phyloP scores from a whole-genome alignment of 148 eudicot genomes.

The Chenopodium album region DNA sequence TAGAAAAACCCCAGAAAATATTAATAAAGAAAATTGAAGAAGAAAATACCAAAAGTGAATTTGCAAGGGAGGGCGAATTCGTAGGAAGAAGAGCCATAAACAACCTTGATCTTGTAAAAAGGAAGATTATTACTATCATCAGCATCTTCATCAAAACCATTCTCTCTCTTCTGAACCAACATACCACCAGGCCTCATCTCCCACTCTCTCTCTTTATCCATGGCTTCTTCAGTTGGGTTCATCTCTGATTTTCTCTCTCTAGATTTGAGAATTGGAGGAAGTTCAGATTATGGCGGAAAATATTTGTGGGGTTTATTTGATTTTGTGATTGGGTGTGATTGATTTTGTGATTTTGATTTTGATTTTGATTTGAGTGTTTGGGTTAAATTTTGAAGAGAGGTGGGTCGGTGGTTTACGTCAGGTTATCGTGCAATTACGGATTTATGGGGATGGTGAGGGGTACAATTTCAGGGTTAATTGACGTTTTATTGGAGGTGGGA shows the following conservation, averaged over 20 bases:
- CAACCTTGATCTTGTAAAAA: conserved; percentile 49
- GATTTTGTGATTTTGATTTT: background rate
- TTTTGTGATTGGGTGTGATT: too few species aligned
- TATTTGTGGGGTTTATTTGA: too few species aligned
- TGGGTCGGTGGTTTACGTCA: conserved; percentile 16
- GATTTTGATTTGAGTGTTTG: background rate
- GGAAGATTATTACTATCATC: conserved; percentile 14
- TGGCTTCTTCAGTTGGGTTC: conserved; percentile 19
- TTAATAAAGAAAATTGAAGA: background rate
- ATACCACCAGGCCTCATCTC: conserved; percentile 52
- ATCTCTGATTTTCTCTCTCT: background rate
- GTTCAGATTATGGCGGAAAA: conserved; percentile 6
- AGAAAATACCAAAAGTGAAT: conserved; percentile 56
- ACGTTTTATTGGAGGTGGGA: too few species aligned
- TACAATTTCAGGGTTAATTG: too few species aligned
- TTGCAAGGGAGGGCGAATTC: conserved; percentile 47
- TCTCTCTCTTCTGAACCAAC: conserved; percentile 50
- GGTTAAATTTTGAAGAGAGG: background rate
- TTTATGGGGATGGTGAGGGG: background rate
- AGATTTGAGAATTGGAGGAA: background rate
- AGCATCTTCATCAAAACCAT: conserved; percentile 21
- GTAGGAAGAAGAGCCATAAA: conserved; percentile 44
- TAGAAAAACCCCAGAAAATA: background rate
- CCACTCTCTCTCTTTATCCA: conserved; percentile 31
- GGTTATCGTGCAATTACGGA: background rate